Evolutionary conservation across 768 basidiomycete genomes (phyloP).

Genomic region (Suillus lakei): DNA sequence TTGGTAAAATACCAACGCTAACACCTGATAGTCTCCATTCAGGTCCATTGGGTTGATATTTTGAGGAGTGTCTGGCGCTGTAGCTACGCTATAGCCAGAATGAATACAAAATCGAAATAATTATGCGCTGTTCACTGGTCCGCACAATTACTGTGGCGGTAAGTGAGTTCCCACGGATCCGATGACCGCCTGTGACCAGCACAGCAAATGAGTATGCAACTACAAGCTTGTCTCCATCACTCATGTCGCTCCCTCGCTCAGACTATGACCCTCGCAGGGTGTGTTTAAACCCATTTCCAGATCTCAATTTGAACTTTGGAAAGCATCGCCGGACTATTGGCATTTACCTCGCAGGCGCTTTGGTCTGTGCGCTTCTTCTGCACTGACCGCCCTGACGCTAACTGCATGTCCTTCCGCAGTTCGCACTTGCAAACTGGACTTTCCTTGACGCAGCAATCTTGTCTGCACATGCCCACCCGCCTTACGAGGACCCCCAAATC

Average conservation of each 20-base stretch:
- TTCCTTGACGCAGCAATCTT: conserved; percentile 93
- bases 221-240: conserved; percentile 10
- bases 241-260: conserved; percentile 69
- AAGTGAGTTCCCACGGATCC: not conserved
- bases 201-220: not conserved
- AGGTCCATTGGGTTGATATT: not conserved
- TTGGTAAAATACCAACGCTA: not conserved
- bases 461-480: conserved; percentile 83
- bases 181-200: not conserved
- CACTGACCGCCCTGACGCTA: conserved; percentile 1
- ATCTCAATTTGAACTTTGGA: conserved; percentile 70
- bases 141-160: too few relatives aligned
- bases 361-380: conserved; percentile 63
- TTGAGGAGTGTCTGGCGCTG: not conserved
- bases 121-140: not conserved
- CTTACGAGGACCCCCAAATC: conserved; percentile 70
- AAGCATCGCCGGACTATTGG: conserved; percentile 83
- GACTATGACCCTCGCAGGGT: conserved; percentile 88
- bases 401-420: conserved; percentile 51
- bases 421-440: conserved; percentile 93
- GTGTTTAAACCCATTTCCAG: conserved; percentile 86
- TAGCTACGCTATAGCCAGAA: not conserved
- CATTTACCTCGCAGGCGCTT: conserved; percentile 88
- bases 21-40: not conserved
- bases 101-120: not conserved